phyloP scores from a whole-genome alignment of 1,284 basidiomycete genomes.

The Cryptococcus floricola region DNA sequence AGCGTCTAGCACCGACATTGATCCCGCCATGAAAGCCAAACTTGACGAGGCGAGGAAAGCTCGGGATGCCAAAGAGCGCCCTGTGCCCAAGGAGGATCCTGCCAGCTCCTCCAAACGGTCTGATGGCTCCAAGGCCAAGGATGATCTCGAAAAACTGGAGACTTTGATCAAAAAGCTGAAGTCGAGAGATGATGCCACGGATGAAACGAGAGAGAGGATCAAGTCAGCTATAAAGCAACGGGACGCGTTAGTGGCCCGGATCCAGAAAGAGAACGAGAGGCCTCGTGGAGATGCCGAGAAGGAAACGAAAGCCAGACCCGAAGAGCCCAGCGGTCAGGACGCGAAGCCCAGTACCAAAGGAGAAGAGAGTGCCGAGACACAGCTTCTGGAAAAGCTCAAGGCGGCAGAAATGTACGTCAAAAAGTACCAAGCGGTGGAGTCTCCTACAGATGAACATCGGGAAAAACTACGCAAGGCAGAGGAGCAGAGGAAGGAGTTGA shows the following conservation, averaged over 20 bases:
- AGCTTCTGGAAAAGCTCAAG: conserved; percentile 5
- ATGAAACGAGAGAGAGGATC: conserved; percentile 6
- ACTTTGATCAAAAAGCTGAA: conserved; percentile 4
- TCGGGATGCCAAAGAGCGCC: background rate
- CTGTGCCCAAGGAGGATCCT: background rate
- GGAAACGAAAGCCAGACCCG: background rate
- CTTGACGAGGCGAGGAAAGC: conserved; percentile 1
- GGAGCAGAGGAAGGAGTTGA: conserved; percentile 4
- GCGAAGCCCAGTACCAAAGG: background rate
- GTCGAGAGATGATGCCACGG: conserved; percentile 1
- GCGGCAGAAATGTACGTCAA: conserved; percentile 3
- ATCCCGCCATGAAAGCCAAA: background rate
- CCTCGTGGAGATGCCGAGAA: background rate
- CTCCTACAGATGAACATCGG: conserved; percentile 1
- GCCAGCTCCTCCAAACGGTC: too few species aligned
- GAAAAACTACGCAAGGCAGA: conserved; percentile 3
- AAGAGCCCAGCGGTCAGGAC: background rate
- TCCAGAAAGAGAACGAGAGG: background rate
- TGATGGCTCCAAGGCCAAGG: background rate
- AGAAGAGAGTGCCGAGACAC: background rate
- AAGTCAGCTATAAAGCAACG: background rate
- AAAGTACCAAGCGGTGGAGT: background rate
- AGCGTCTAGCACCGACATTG: background rate
- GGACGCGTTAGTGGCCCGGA: background rate
- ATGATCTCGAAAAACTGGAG: conserved; percentile 5